These are phyloP conservation scores for Euphorbia corollata DNA, from an alignment of 441 rosid species.

Conservation along the genomic window DNA sequence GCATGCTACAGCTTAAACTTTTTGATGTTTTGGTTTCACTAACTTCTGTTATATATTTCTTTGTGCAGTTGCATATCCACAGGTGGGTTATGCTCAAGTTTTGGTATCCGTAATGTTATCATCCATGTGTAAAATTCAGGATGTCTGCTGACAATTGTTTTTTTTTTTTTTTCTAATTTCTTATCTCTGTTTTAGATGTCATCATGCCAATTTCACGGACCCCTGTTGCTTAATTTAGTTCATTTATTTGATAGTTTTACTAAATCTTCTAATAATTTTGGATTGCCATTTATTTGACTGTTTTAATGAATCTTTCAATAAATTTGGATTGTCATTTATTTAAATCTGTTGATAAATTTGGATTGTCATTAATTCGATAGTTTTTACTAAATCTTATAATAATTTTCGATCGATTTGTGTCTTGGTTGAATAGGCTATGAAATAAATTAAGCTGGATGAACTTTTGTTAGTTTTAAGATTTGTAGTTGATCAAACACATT, in stretches of 20 bases:
- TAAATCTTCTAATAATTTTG: background rate
- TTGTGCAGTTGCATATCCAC: slow-evolving; percentile 77
- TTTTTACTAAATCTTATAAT: too few species aligned
- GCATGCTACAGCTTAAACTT: slow-evolving; percentile 16
- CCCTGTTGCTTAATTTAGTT: background rate
- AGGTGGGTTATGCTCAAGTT: slow-evolving; percentile 53
- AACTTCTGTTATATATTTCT: slow-evolving; percentile 23
- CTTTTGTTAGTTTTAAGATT: background rate
- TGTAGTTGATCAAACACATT: background rate
- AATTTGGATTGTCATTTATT: too few species aligned
- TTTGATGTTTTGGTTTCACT: slow-evolving; percentile 20
- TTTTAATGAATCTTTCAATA: too few species aligned
- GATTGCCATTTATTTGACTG: too few species aligned
- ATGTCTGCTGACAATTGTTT: slow-evolving; percentile 2
- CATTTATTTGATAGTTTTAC: background rate
- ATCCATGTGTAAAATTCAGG: background rate
- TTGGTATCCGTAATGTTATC: slow-evolving; percentile 3
- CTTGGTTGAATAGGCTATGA: background rate
- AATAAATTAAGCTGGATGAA: background rate
- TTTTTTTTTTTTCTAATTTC: background rate
- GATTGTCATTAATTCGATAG: too few species aligned
- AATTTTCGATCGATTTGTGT: background rate
- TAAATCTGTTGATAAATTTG: too few species aligned
- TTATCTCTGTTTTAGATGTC: background rate
- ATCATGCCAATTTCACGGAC: background rate